Evolutionary conservation across 148 eudicot genomes (phyloP), one percentile per base, ranked within the genome.

Genomic region (Persicaria maculosa): DNA sequence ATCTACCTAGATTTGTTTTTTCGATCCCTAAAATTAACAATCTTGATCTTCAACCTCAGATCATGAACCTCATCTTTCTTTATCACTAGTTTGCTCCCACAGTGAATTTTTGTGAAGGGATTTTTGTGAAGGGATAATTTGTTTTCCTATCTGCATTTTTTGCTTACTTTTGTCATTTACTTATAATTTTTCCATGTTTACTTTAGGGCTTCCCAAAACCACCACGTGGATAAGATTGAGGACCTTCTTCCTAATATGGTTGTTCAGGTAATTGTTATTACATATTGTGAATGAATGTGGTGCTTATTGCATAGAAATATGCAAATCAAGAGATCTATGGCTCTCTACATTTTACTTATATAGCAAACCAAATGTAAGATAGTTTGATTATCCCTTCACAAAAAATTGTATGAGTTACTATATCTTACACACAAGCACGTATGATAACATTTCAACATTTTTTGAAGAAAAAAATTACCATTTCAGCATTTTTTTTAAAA

Each of bases 231-330:
- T 69, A 90, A 80, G 45, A 79, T 88, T 59, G 93, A 90, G 54
- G 92, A 90, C 75, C 89, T 94, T 85, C 86, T 84, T 76, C 85
- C 89, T 74, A 77, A 85, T 80, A 88, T 85, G 96, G 82, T 19
- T 54, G 90, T 95, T 72, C 81, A 92, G 90, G 93, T 89, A 81
- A 11, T 8, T 22, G 22, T 72, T 10, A 45, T 4, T 8, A 54
- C 43, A 20, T 9, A 16, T 6, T 61, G 68, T 61, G 31, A 25
- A 4, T 25, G 44, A 25, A 10, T 61, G 7, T 17, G 61, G 61
- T 19, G 3, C 8, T 57, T 19, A 57, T 25, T 0, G 20, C 25
- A 6, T 57, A 1, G 8, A 57, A 57, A 6, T 57, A 8, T 57
- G 19, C 9, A 2, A 10, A 57, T 57, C 36, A 31, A 31, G 36